Percentiles rank a stretch among this genome's conserved stretches.
Evolutionary conservation across 2,329 filamentous ascomycete genomes (phyloP).

Genomic region (Cladophialophora carrionii): DNA sequence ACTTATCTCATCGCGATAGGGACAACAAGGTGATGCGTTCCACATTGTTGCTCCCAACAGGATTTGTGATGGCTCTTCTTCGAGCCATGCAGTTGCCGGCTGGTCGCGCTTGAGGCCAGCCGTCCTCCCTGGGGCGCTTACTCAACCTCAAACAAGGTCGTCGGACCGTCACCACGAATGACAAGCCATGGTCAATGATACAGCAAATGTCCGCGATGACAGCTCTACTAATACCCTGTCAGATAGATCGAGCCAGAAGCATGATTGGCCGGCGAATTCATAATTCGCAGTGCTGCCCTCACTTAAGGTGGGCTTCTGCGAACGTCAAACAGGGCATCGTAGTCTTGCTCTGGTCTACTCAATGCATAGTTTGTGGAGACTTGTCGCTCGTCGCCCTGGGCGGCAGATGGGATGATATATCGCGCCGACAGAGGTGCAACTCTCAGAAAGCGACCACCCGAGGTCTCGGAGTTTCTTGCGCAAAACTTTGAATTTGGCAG

Average conservation of each 20-base stretch:
- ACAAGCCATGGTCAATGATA: neutral
- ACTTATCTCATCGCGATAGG: neutral
- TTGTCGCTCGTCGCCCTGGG: neutral
- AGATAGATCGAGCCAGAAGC: neutral
- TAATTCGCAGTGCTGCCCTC: neutral
- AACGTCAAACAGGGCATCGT: neutral
- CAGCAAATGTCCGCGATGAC: conserved; percentile 2
- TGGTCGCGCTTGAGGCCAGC: neutral
- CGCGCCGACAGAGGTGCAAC: conserved; percentile 5
- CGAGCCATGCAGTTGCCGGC: neutral
- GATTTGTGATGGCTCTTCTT: neutral
- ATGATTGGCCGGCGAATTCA: neutral
- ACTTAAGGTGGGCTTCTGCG: neutral
- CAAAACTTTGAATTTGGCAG: conserved; percentile 25
- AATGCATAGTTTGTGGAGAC: neutral
- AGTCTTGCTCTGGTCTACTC: neutral
- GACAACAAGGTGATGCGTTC: neutral
- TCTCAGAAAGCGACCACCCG: conserved; percentile 12
- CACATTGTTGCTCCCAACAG: neutral
- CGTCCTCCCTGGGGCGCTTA: conserved; percentile 26
- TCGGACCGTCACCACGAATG: conserved; percentile 15
- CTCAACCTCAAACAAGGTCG: conserved; percentile 26
- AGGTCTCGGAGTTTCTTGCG: conserved; percentile 20
- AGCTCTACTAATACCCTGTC: neutral
- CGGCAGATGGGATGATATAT: conserved; percentile 1